Conservation (phyloP, 306 rosid species). For the Calophaca sinica region DNA sequence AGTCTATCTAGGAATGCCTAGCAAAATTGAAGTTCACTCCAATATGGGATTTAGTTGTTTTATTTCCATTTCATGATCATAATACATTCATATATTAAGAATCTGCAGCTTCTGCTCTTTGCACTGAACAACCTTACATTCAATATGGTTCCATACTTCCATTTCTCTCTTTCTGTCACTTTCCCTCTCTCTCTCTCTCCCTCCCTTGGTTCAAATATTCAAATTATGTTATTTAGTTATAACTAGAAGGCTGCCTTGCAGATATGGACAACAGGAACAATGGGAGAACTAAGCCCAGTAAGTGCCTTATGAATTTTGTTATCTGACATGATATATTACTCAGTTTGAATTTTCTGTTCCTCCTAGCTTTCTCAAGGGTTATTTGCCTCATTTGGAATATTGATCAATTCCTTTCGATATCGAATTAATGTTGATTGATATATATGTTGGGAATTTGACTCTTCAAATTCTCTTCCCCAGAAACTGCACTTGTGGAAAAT, state of each 20-base stretch:
- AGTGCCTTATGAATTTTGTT: constrained; percentile 49
- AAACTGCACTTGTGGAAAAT: no score
- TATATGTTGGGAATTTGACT: neutral
- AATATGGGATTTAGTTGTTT: neutral
- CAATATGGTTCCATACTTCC: neutral
- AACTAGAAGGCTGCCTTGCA: constrained; percentile 50
- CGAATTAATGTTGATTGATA: neutral
- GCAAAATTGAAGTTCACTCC: constrained; percentile 7
- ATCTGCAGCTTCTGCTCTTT: constrained; percentile 1
- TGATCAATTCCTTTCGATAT: neutral
- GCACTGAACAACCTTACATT: neutral
- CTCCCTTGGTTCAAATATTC: neutral
- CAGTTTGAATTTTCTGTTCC: constrained; percentile 3
- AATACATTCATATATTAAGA: neutral
- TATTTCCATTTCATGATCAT: neutral
- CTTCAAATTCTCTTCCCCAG: no score
- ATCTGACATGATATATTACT: constrained; percentile 13
- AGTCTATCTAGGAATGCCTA: constrained; percentile 10
- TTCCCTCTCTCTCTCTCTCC: neutral
- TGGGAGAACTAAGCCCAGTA: constrained; percentile 93
- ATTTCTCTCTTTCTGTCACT: neutral
- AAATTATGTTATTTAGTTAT: constrained; percentile 26
- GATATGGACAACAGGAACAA: constrained; percentile 93
- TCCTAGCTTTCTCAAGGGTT: neutral
- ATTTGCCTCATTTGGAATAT: constrained; percentile 12